Base-by-base conservation (phyloP, 495 filamentous ascomycete species). In the Coniosporium apollinis region DNA sequence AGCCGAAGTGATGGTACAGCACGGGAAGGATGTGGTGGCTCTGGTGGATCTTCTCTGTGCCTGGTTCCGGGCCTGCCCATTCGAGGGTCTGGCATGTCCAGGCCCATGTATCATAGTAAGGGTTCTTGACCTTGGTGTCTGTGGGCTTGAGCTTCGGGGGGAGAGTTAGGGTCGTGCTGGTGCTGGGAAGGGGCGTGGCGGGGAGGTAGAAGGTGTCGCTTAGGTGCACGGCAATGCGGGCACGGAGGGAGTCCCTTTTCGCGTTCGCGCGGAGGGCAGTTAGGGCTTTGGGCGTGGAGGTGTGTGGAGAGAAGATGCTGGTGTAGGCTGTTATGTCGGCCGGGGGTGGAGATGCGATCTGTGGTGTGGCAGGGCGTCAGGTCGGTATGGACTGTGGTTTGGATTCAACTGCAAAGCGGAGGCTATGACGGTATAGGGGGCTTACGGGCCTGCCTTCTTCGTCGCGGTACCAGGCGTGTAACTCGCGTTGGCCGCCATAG, bases 1-100 rank as follows among this genome's bases (percentile, higher is more conserved):
- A 78, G 22, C 69, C 69, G 51, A 76, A 76, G 50, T 78, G 72
- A 52, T 78, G 72, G 60, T 74, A 75, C 17, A 76, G 49, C n/a
- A 78, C 48, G 5, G 72, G 70, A 1, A 76, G 58, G 2, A 74
- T 51, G 42, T 67, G 68, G 44, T 78, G 72, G 18, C 57, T 54
- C 15, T 47, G 54, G 20, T 55, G 57, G 3, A 60, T 46, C 17
- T 47, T 41, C 1, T 24, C 41, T n/a, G 56, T 61, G n/a, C 42
- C 36, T 0, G 43, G 26, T 40, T 47, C 41, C 0, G 72, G 72
- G 0, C 72, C 72, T 17, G 46, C 61, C 69, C 69, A 76, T 43
- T 64, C 54, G 0, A 66, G 47, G 32, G 41, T 47, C 5, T 63
- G 58, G 31, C 58, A 63, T 2, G 58, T 52, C 60, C 63, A 69